A percentile compares a stretch with the other conserved stretches of the same genome.
These are phyloP conservation scores for Teratosphaeria destructans DNA, from an alignment of 2,329 filamentous ascomycete species.

Conservation along the genomic window DNA sequence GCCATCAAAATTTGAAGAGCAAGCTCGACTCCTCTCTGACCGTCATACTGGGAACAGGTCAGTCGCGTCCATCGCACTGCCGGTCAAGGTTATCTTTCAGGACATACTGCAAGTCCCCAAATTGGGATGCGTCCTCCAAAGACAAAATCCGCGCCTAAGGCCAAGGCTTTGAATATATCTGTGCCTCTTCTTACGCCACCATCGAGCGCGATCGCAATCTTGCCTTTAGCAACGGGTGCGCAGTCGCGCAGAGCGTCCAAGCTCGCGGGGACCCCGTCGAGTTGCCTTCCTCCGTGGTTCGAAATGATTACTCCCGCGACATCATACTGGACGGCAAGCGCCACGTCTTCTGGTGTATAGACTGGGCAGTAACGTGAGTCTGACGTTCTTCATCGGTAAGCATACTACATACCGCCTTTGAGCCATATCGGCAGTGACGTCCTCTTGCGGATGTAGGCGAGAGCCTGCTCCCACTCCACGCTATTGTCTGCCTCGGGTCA, in stretches of 20 bases:
- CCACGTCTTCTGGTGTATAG: constrained; percentile 29
- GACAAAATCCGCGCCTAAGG: constrained; percentile 37
- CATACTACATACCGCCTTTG: not conserved
- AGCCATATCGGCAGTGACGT: not conserved
- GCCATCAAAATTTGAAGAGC: not conserved
- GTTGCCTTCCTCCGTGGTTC: constrained; percentile 43
- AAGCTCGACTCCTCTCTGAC: not conserved
- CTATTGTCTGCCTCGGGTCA: not conserved
- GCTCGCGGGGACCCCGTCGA: constrained; percentile 33
- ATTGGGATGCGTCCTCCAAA: not conserved
- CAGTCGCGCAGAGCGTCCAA: not conserved
- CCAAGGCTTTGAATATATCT: constrained; percentile 43
- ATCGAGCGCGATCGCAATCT: constrained; percentile 40
- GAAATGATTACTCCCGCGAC: constrained; percentile 42
- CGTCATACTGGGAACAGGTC: not conserved
- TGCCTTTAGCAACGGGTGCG: not conserved
- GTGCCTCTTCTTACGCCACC: constrained; percentile 40
- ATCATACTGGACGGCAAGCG: constrained; percentile 32
- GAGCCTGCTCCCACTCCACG: not conserved
- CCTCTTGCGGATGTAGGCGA: not conserved
- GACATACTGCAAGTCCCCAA: not conserved
- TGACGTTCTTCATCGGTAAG: not conserved
- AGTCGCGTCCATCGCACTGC: not conserved
- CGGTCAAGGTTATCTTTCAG: not conserved
- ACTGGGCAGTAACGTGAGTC: not conserved